Conservation (phyloP, 2,329 filamentous ascomycete genomes). For the Pyricularia sp. region DNA sequence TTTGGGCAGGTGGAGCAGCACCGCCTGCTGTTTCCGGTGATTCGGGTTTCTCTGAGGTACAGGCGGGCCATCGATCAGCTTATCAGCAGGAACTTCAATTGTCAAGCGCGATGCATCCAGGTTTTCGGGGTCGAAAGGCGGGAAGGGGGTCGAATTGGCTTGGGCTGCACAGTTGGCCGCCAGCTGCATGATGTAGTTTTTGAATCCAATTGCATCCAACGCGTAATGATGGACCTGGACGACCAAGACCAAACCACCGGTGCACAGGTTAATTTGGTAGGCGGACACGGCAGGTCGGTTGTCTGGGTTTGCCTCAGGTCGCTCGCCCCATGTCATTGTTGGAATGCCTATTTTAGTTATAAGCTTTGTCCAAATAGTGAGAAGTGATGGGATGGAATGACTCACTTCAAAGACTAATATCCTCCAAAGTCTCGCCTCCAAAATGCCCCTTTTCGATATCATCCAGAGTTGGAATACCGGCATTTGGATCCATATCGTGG, state of each 20-base stretch:
- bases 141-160: neutral
- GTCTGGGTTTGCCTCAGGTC: neutral
- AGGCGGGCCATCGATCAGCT: neutral
- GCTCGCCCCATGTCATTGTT: neutral
- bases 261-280: neutral
- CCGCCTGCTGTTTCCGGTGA: constrained; percentile 7
- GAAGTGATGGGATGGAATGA: too few species aligned
- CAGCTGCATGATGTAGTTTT: neutral
- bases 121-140: neutral
- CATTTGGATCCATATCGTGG: neutral
- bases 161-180: neutral
- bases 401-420: neutral
- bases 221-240: neutral
- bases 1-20: constrained; percentile 27
- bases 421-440: neutral
- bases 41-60: neutral
- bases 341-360: neutral
- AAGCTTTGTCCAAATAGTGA: neutral
- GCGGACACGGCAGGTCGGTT: neutral
- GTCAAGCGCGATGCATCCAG: neutral
- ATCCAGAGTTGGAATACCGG: neutral
- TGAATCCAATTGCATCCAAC: neutral
- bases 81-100: neutral
- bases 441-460: neutral
- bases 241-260: neutral